Evolutionary conservation across 2,329 filamentous ascomycete genomes (phyloP), one percentile per base, ranked within the genome.

Genomic region (Bertia moriformis): DNA sequence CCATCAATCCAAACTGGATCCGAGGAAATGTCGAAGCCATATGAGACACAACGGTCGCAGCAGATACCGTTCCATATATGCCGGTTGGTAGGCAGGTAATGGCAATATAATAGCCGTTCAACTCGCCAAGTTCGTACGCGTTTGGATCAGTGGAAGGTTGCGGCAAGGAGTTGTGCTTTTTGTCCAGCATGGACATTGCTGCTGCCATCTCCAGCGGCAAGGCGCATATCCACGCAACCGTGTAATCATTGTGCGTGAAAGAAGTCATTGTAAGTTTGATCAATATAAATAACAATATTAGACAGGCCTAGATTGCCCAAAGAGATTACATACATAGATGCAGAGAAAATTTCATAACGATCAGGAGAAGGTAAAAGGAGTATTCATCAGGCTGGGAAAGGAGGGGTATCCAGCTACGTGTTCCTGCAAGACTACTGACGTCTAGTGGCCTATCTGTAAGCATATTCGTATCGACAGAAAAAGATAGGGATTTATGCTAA

Each of bases 221-320:
- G 32, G 46, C 45, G 24, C 43, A 48, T 38, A 47, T 42, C 46
- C 47, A 49, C 19, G 44, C 47, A 4, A 49, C 39, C 4, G 42
- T 47, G 30, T 44, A 48, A 22, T 46, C 38, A 24, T 39, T 18
- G 27, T 43, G 38, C 32, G 18, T 29, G 10, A 29, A 29, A 10
- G 24, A 10, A 10, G n/a, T 29, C 24, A n/a, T 29, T 10, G 10
- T n/a, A 29, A 29, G n/a, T n/a, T n/a, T n/a, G n/a, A n/a, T n/a
- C n/a, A 29, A 29, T 10, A n/a, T 10, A n/a, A 29, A 29, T 10
- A n/a, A 29, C 10, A n/a, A 29, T n/a, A 29, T 29, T 29, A n/a
- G 24, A 10, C 24, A 29, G 24, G 10, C 24, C 24, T n/a, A 29
- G 24, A n/a, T n/a, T 29, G 24, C n/a, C n/a, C 24, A 29, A n/a